Conservation (phyloP, 352 stramenopile species). For the Phytophthora pluvialis region DNA sequence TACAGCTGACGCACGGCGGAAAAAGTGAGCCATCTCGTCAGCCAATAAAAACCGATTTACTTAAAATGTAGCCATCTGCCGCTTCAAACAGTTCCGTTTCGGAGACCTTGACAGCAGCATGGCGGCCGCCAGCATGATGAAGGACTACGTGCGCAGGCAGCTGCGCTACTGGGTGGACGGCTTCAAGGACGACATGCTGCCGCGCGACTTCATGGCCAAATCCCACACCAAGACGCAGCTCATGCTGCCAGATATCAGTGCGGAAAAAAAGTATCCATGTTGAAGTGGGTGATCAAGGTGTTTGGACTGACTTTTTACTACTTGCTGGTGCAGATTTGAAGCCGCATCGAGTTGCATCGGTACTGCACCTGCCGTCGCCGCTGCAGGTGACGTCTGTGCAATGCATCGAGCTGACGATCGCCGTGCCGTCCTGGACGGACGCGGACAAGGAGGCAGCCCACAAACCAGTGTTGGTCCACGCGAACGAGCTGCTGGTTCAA, state of each 20-base stretch:
- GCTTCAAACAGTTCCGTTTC: conserved; percentile 22
- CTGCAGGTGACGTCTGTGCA: conserved; percentile 61
- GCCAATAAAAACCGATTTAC: conserved; percentile 9
- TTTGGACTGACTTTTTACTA: neutral
- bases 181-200: conserved; percentile 65
- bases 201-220: conserved; percentile 61
- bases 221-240: conserved; percentile 54
- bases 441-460: conserved; percentile 58
- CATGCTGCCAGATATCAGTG: conserved; percentile 57
- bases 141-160: conserved; percentile 74
- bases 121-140: conserved; percentile 51
- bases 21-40: neutral
- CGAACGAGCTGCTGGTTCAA: conserved; percentile 60
- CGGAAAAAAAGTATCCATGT: conserved; percentile 10
- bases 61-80: conserved; percentile 25
- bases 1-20: neutral
- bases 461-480: conserved; percentile 52
- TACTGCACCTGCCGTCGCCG: conserved; percentile 48
- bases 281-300: neutral
- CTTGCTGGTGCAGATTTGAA: conserved; percentile 54
- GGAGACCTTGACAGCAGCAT: conserved; percentile 9
- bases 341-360: conserved; percentile 56
- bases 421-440: conserved; percentile 63
- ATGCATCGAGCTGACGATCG: conserved; percentile 60
- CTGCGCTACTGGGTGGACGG: conserved; percentile 71